Percentiles rank a stretch among this genome's conserved stretches.
Conservation (phyloP, 2,329 filamentous ascomycete species). For the Cercospora sesami region DNA sequence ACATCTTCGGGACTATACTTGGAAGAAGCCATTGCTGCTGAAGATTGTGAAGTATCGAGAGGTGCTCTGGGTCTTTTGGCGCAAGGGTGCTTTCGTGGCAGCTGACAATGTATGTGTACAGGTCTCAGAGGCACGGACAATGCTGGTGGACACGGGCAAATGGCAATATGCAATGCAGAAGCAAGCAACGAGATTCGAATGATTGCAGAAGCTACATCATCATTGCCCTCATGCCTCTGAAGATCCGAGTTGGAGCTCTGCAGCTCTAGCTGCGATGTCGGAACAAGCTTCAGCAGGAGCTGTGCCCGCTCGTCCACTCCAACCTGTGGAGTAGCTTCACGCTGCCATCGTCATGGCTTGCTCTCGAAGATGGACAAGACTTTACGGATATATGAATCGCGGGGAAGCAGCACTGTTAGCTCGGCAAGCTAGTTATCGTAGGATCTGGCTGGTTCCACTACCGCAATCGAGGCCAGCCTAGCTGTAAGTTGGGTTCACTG, state of each 20-base stretch:
- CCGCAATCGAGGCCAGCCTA: background rate
- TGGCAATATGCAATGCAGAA: background rate
- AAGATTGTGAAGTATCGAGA: background rate
- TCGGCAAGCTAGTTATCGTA: background rate
- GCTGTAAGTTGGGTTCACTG: background rate
- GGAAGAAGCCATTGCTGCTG: slow-evolving; percentile 24
- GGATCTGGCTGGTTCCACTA: background rate
- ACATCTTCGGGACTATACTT: slow-evolving; percentile 35
- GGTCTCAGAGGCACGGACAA: background rate
- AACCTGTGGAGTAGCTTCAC: background rate
- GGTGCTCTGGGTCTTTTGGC: background rate
- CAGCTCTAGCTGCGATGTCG: slow-evolving; percentile 11
- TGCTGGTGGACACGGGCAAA: background rate
- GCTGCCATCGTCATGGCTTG: background rate
- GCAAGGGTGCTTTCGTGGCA: background rate
- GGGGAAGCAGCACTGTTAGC: background rate
- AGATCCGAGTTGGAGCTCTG: background rate
- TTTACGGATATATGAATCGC: background rate
- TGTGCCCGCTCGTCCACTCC: slow-evolving; percentile 6
- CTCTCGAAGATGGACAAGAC: background rate
- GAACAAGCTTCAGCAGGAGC: slow-evolving; percentile 4
- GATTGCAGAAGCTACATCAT: background rate
- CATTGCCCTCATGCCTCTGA: slow-evolving; percentile 1
- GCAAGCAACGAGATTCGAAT: background rate
- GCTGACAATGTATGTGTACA: background rate